A percentile compares a stretch with the other conserved stretches of the same genome.
These are phyloP conservation scores for Lasiodiplodia hormozganensis DNA, from an alignment of 2,329 filamentous ascomycete genomes.

Conservation along the genomic window DNA sequence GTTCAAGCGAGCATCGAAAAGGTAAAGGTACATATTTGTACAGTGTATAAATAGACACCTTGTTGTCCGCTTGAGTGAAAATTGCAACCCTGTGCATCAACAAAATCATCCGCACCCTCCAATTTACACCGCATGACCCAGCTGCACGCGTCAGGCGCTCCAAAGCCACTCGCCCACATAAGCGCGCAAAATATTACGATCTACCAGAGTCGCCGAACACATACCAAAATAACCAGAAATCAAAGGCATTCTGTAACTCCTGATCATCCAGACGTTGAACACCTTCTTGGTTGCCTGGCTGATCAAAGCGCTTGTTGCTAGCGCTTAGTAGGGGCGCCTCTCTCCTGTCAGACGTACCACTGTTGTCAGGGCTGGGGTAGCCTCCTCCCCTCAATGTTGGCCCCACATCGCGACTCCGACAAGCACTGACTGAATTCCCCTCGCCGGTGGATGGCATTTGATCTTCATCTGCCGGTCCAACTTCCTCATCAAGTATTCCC, in stretches of 20 bases:
- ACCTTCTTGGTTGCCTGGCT: not conserved
- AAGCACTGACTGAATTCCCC: not conserved
- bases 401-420: not conserved
- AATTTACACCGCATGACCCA: not conserved
- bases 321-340: not conserved
- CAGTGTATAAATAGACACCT: not conserved
- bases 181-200: not conserved
- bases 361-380: not conserved
- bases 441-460: not conserved
- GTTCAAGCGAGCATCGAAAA: not conserved
- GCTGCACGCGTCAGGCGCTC: not conserved
- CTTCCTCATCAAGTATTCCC: not conserved
- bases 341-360: not conserved
- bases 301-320: not conserved
- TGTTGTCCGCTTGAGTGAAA: not conserved
- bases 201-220: not conserved
- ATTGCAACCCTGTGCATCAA: not conserved
- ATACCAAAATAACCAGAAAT: not conserved
- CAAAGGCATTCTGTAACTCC: not conserved
- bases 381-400: not conserved
- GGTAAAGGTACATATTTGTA: not conserved
- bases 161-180: not conserved
- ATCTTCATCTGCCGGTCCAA: not conserved
- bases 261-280: not conserved
- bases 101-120: not conserved